Percentiles rank a stretch among this genome's conserved stretches.
phyloP scores from a whole-genome alignment of 2,329 filamentous ascomycete genomes.

The Microdochium bolleyi region DNA sequence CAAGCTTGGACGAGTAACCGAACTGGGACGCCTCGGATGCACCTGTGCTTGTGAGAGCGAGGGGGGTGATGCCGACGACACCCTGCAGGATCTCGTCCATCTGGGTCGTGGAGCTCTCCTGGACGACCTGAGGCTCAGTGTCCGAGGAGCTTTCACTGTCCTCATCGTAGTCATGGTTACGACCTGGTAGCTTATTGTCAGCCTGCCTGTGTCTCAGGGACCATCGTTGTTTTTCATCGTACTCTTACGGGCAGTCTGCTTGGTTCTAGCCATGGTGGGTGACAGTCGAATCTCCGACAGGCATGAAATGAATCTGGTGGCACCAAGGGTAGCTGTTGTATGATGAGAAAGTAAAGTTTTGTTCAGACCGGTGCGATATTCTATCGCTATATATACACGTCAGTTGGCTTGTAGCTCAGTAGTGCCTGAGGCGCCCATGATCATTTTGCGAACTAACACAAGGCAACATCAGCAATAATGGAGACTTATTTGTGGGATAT shows the following conservation, averaged over 20 bases:
- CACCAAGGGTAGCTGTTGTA: too few species aligned
- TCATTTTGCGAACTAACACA: too few species aligned
- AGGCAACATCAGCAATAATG: too few species aligned
- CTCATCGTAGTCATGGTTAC: neutral
- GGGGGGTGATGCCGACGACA: conserved; percentile 2
- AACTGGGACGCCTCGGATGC: conserved; percentile 3
- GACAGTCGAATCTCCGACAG: too few species aligned
- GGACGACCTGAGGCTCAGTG: neutral
- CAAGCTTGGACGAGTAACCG: conserved; percentile 6
- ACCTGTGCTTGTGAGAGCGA: conserved; percentile 3
- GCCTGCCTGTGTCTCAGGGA: too few species aligned
- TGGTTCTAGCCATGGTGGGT: conserved; percentile 1
- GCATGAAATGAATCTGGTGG: too few species aligned
- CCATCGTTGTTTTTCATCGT: neutral
- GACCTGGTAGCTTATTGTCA: neutral
- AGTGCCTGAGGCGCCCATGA: too few species aligned
- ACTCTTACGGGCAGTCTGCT: conserved; percentile 1
- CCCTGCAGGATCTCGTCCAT: conserved; percentile 3
- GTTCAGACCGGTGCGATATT: too few species aligned
- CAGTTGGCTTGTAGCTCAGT: too few species aligned
- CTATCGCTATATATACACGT: too few species aligned
- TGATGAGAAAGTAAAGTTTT: too few species aligned
- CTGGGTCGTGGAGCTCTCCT: neutral
- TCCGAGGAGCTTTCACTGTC: neutral
- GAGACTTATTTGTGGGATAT: too few species aligned